Conservation (phyloP, 768 basidiomycete genomes). For the Lepiota brunneoincarnata region DNA sequence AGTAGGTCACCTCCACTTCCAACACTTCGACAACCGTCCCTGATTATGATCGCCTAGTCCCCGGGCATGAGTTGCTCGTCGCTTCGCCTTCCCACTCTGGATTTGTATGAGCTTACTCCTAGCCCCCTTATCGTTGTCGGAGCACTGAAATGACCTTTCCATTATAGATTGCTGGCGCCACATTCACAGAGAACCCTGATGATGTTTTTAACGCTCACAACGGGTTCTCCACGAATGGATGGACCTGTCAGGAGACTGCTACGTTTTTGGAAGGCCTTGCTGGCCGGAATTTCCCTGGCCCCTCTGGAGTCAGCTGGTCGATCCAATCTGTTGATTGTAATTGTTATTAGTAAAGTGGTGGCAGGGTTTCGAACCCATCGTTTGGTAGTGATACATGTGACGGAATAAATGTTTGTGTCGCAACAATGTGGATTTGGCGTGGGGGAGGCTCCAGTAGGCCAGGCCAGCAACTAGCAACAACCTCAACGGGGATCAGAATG, state of each 20-base stretch:
- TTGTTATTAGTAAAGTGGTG: neutral
- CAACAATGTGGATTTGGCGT: too few species aligned
- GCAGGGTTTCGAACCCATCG: too few species aligned
- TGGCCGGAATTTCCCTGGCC: neutral
- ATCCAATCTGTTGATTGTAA: conserved; percentile 1
- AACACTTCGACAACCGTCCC: neutral
- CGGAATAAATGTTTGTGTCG: too few species aligned
- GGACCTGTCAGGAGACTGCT: neutral
- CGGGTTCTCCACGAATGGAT: neutral
- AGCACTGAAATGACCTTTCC: neutral
- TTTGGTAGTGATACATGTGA: too few species aligned
- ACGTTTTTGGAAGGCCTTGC: conserved; percentile 1
- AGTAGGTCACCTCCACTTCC: neutral
- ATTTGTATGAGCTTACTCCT: neutral
- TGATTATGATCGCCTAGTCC: neutral
- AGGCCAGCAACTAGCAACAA: too few species aligned
- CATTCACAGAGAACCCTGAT: conserved; percentile 1
- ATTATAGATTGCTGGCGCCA: neutral
- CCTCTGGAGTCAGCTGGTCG: conserved; percentile 2
- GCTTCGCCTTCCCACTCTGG: neutral
- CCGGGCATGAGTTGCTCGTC: neutral
- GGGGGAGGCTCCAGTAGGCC: too few species aligned
- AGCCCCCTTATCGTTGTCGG: neutral
- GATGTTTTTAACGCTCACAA: conserved; percentile 4
- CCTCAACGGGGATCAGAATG: too few species aligned